phyloP scores from a whole-genome alignment of 2,329 filamentous ascomycete species.

The Penicillium sp. region DNA sequence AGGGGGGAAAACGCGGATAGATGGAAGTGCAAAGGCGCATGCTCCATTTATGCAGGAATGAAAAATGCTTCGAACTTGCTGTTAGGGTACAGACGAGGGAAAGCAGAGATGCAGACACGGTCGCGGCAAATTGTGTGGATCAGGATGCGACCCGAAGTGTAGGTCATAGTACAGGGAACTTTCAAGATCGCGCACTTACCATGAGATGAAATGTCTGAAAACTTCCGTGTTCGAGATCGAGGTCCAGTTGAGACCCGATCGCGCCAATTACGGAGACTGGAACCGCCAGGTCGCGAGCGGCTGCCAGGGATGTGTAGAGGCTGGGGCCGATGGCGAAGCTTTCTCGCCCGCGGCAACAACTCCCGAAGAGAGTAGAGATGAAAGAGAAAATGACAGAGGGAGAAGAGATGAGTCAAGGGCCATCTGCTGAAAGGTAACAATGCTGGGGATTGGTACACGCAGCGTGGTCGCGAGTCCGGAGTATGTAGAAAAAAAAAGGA shows the following conservation, averaged over 20 bases:
- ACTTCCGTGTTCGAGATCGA: not conserved
- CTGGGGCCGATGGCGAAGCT: slow-evolving; percentile 13
- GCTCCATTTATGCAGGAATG: not conserved
- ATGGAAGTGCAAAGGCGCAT: not conserved
- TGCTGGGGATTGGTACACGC: slow-evolving; percentile 2
- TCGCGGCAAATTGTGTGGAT: slow-evolving; percentile 29
- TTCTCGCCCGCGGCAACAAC: slow-evolving; percentile 12
- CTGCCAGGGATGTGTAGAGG: slow-evolving; percentile 35
- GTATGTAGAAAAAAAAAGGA: slow-evolving; percentile 11
- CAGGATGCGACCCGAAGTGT: slow-evolving; percentile 26
- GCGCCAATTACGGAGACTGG: slow-evolving; percentile 3
- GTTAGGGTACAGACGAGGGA: slow-evolving; percentile 2
- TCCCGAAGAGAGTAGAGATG: slow-evolving; percentile 1
- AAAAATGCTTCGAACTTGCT: not conserved
- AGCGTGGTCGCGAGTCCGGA: slow-evolving; percentile 2
- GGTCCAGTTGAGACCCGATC: not conserved
- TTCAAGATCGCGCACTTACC: slow-evolving; percentile 17
- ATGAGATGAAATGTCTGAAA: slow-evolving; percentile 4
- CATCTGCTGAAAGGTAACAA: not conserved
- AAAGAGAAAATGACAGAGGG: not conserved
- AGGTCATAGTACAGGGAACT: slow-evolving; percentile 11
- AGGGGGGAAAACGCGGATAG: slow-evolving; percentile 5
- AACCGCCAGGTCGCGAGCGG: slow-evolving; percentile 21
- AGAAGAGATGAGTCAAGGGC: slow-evolving; percentile 2
- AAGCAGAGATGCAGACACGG: slow-evolving; percentile 20